Evolutionary conservation across 805 yeast genomes (phyloP).

Genomic region (Aciculoconidium aculeatum): DNA sequence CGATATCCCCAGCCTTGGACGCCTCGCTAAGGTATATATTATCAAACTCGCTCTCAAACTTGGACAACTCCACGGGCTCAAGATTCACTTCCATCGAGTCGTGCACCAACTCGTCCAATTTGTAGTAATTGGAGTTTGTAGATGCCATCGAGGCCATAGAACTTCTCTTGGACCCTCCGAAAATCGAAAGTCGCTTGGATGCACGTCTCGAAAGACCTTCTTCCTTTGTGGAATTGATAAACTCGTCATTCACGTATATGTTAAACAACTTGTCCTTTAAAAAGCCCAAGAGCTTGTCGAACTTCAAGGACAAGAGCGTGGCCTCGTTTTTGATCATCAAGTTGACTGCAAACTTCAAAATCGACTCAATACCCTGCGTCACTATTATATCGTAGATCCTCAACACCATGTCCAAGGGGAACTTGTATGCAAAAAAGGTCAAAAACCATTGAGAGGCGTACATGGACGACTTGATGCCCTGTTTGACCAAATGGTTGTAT

Average conservation of each 20-base stretch:
- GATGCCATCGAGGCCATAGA: conserved; percentile 9
- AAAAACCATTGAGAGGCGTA: conserved; percentile 98
- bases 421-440: conserved; percentile 90
- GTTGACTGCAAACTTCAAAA: conserved; percentile 78
- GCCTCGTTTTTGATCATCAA: conserved; percentile 66
- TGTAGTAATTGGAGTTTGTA: conserved; percentile 34
- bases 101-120: conserved; percentile 65
- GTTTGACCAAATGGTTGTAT: conserved; percentile 69
- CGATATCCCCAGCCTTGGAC: conserved; percentile 59
- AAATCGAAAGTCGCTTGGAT: conserved; percentile 16
- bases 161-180: conserved; percentile 17
- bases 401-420: conserved; percentile 82
- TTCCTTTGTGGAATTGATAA: conserved; percentile 14
- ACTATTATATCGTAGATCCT: conserved; percentile 84
- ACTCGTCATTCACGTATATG: conserved; percentile 48
- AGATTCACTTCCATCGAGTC: conserved; percentile 75
- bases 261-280: conserved; percentile 77
- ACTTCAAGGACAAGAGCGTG: conserved; percentile 52
- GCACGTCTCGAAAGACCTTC: conserved; percentile 11
- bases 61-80: conserved; percentile 63
- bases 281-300: conserved; percentile 72
- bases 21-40: conserved; percentile 66
- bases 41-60: conserved; percentile 68
- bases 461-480: conserved; percentile 90
- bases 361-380: conserved; percentile 86